Evolutionary conservation across 495 filamentous ascomycete genomes (phyloP), one percentile per base, ranked within the genome.

Genomic region (Podospora fimiseda): DNA sequence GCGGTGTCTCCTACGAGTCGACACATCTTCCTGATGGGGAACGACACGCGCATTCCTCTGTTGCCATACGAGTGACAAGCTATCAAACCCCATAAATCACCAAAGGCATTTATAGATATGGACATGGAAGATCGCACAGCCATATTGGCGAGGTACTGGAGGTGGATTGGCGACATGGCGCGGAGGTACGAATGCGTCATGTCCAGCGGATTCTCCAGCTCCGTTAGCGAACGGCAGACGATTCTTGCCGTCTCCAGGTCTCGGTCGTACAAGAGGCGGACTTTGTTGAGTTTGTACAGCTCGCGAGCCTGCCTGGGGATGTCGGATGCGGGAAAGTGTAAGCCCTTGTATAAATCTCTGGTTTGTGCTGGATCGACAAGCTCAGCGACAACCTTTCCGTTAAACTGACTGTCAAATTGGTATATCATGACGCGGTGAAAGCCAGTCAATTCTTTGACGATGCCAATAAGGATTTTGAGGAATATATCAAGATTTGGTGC

Each of bases 351-450:
- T 0, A 95, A 75, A 64, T 95, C 89, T 50, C 86, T 86, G 0
- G 89, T 90, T n/a, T 80, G 80, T 23, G 79, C 67, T 2, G 85
- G 83, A 61, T 97, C 88, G 18, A 95, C 85, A 11, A 96, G 66
- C 62, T 96, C 92, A 0, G 89, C 87, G 33, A 96, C 90, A 1
- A 95, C 90, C 41, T 81, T 80, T 0, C 90, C 90, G 63, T 95
- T 95, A 73, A 83, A 92, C 2, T 74, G 64, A 40, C 80, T 74
- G 64, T 97, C 91, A 56, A 96, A 97, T 60, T 94, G 90, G 66
- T 95, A 96, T 14, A 97, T 79, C 85, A 96, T 87, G 9, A 95
- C 87, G 2, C 90, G 87, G 59, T 95, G 90, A 58, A 96, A 97
- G 0, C 91, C 90, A 0, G 89, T 95, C 23, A 97, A 66, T 55